Evolutionary conservation across 805 yeast species (phyloP).

Genomic region (Scheffersomyces amazonensis): DNA sequence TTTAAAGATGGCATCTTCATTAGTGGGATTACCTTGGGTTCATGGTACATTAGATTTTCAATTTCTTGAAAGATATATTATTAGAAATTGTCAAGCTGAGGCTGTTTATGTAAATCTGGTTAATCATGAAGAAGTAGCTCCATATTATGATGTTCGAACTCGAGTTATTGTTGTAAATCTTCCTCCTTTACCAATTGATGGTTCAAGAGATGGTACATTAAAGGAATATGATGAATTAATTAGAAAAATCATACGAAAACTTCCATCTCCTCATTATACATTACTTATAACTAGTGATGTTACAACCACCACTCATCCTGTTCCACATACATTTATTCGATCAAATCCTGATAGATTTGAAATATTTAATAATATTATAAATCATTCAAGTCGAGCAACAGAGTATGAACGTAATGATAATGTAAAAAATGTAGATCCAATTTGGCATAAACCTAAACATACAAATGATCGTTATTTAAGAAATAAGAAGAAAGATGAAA

Average conservation of each 20-base stretch:
- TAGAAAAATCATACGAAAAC: slow-evolving; percentile 54
- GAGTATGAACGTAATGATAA: slow-evolving; percentile 58
- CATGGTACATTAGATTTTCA: slow-evolving; percentile 40
- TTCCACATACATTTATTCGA: slow-evolving; percentile 25
- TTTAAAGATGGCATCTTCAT: slow-evolving; percentile 56
- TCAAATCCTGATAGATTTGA: slow-evolving; percentile 30
- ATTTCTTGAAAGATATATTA: slow-evolving; percentile 39
- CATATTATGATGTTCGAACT: slow-evolving; percentile 59
- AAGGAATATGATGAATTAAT: slow-evolving; percentile 45
- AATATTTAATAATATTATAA: slow-evolving; percentile 57
- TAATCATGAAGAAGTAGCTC: slow-evolving; percentile 35
- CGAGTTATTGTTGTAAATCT: slow-evolving; percentile 62
- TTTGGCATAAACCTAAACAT: slow-evolving; percentile 22
- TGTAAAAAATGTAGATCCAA: slow-evolving; percentile 24
- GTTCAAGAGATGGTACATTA: slow-evolving; percentile 18
- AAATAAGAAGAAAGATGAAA: slow-evolving; percentile 28
- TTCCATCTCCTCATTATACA: slow-evolving; percentile 73
- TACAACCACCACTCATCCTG: slow-evolving; percentile 24
- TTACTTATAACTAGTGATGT: slow-evolving; percentile 49
- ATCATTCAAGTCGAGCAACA: slow-evolving; percentile 45
- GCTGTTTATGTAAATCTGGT: slow-evolving; percentile 33
- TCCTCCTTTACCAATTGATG: slow-evolving; percentile 39
- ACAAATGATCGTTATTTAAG: slow-evolving; percentile 28
- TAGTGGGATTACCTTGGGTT: slow-evolving; percentile 56
- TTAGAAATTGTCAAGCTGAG: slow-evolving; percentile 52